Percentiles rank a stretch among this genome's conserved stretches.
Evolutionary conservation across 2,329 filamentous ascomycete genomes (phyloP).

Genomic region (Cercospora sojina): DNA sequence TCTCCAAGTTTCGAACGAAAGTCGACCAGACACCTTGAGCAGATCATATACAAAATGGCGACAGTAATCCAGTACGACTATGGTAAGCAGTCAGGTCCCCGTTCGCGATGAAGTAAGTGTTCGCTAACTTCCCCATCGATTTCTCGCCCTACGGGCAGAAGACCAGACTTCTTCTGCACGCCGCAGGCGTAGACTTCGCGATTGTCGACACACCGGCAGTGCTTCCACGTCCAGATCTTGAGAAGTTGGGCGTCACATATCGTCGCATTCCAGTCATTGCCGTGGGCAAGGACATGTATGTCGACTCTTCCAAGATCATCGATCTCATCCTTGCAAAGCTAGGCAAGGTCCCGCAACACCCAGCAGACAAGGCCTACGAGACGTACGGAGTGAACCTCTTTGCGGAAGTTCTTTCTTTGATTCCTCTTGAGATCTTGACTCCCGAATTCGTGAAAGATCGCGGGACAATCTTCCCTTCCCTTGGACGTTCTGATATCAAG

Average conservation of each 20-base stretch:
- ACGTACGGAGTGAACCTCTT: conserved; percentile 32
- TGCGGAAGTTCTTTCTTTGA: conserved; percentile 25
- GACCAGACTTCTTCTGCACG: conserved; percentile 30
- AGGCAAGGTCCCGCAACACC: conserved; percentile 22
- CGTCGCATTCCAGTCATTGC: conserved; percentile 37
- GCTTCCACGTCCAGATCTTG: conserved; percentile 35
- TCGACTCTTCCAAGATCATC: conserved; percentile 32
- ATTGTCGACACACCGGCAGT: conserved; percentile 32
- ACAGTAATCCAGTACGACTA: conserved; percentile 36
- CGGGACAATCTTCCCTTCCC: conserved; percentile 30
- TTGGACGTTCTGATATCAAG: conserved; percentile 27
- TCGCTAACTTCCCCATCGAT: conserved; percentile 15
- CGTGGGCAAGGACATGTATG: conserved; percentile 37
- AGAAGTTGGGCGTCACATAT: conserved; percentile 35
- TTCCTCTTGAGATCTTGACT: conserved; percentile 26
- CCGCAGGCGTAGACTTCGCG: conserved; percentile 27
- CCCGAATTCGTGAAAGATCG: conserved; percentile 34
- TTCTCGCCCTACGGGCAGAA: conserved; percentile 36
- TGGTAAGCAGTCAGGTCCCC: conserved; percentile 18
- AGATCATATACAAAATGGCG: neutral
- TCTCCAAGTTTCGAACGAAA: neutral
- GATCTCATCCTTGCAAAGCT: conserved; percentile 22
- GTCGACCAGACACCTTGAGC: neutral
- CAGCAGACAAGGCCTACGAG: conserved; percentile 35
- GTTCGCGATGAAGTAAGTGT: neutral